Base-by-base conservation (phyloP, 441 rosid genomes). In the Erodium moschatum region DNA sequence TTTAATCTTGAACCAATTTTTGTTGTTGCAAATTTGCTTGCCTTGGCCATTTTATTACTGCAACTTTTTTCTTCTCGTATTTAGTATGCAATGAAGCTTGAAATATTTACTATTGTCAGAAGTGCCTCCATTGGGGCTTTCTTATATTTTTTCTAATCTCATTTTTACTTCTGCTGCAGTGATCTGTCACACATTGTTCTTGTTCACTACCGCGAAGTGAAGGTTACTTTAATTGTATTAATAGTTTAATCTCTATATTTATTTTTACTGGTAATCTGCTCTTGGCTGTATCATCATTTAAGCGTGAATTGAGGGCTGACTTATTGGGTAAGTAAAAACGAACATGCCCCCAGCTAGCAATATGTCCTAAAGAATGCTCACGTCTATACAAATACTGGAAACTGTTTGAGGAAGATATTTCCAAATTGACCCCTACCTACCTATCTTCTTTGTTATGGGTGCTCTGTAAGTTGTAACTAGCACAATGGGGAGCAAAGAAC, bases 171-270 rank as follows among this genome's bases (percentile, higher is more conserved):
- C 65, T 73, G 65, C 68, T 79, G 81, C 95, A 90, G 98, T 86
- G 86, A 89, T 75, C 87, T 80, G 70, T 81, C 89, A 3, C 85
- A 86, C 79, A 90, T 92, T 58, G 98, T 89, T 73, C 82, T 92
- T 73, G 98, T 92, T 67, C 98, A 92, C 76, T 92, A 90, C 74
- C 84, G 82, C 15, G 97, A 89, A 75, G 96, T 92, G 58, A 87
- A 86, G 98, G 98, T 89, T 24, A 63, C 75, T 67, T 65, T 56
- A 35, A 13, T 76, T 16, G 5, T 15, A 38, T 38, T 38, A 38
- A 33, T 33, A 29, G 31, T 29, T 29, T 29, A 29, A 31, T 31
- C 4, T 1, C 6, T 5, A 31, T 38, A 5, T 38, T 16, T 54
- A 54, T 54, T 54, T 52, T 54, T 7, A 54, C 16, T 54, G 62